Evolutionary conservation across 495 filamentous ascomycete species (phyloP).

Genomic region (Schizothecium vesticola): DNA sequence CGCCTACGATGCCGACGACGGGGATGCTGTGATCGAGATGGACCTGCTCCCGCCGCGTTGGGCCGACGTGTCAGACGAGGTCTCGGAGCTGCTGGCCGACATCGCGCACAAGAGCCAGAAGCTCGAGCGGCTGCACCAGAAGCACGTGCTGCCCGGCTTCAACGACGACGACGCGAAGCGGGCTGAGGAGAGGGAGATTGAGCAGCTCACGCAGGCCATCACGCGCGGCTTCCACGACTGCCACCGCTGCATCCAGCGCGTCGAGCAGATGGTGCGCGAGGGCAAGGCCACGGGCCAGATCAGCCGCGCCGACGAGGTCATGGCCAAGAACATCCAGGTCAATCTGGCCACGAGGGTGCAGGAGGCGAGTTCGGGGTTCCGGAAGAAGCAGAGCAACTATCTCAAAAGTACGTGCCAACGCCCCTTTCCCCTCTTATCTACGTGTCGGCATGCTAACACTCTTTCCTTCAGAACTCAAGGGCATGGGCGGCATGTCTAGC

Average conservation of each 20-base stretch:
- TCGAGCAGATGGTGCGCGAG: constrained; percentile 79
- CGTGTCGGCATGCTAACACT: constrained; percentile 2
- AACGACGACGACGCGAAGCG: constrained; percentile 85
- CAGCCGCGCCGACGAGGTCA: constrained; percentile 78
- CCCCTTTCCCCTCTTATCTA: no score
- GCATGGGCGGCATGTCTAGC: constrained; percentile 52
- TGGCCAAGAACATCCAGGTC: constrained; percentile 94
- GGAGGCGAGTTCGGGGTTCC: constrained; percentile 85
- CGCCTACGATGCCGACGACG: constrained; percentile 74
- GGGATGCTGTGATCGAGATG: constrained; percentile 97
- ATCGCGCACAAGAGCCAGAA: constrained; percentile 77
- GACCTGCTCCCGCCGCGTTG: constrained; percentile 91
- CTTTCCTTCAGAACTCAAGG: constrained; percentile 65
- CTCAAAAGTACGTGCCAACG: constrained; percentile 65
- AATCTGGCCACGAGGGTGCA: constrained; percentile 82
- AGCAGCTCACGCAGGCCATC: constrained; percentile 82
- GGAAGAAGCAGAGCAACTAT: constrained; percentile 96
- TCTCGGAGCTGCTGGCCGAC: constrained; percentile 72
- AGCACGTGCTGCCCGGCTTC: constrained; percentile 94
- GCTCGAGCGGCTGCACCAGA: constrained; percentile 90
- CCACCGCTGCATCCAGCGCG: constrained; percentile 76
- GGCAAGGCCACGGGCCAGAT: constrained; percentile 61
- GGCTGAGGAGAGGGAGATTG: constrained; percentile 81
- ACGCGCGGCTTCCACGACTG: constrained; percentile 85
- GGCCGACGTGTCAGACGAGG: constrained; percentile 92